phyloP scores from a whole-genome alignment of 495 filamentous ascomycete species.

The Penicillium samsonianum region DNA sequence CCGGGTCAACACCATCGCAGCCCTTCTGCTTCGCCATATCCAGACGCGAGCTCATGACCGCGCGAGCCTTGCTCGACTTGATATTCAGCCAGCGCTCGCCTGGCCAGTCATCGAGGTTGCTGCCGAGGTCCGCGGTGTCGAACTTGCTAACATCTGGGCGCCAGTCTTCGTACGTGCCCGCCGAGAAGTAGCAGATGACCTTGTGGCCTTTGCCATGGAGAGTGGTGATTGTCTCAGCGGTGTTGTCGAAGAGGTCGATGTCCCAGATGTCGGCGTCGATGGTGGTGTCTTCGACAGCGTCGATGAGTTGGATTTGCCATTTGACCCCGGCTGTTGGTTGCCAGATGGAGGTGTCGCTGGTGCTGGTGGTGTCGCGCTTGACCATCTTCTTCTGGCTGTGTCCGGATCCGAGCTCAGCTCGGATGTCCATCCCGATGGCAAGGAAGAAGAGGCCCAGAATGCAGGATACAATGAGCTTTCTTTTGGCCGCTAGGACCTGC shows the following conservation, averaged over 20 bases:
- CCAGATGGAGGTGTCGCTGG: slow-evolving; percentile 6
- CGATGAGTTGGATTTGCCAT: slow-evolving; percentile 18
- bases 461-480: not conserved
- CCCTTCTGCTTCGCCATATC: slow-evolving; percentile 59
- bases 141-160: slow-evolving; percentile 59
- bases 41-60: slow-evolving; percentile 60
- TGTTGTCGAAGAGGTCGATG: slow-evolving; percentile 19
- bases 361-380: slow-evolving; percentile 5
- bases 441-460: slow-evolving; percentile 10
- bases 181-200: slow-evolving; percentile 75
- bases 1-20: slow-evolving; percentile 71
- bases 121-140: slow-evolving; percentile 51
- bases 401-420: slow-evolving; percentile 4
- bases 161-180: slow-evolving; percentile 63
- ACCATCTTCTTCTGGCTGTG: not conserved
- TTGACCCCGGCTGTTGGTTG: slow-evolving; percentile 16
- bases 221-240: slow-evolving; percentile 11
- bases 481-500: slow-evolving; percentile 7
- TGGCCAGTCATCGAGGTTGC: slow-evolving; percentile 62
- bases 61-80: slow-evolving; percentile 54
- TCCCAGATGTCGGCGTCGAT: slow-evolving; percentile 15
- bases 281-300: slow-evolving; percentile 12
- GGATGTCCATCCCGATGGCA: slow-evolving; percentile 8
- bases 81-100: slow-evolving; percentile 68
- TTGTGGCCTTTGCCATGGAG: slow-evolving; percentile 41